Base-by-base conservation (phyloP, 345 rosid genomes). In the Carallia pectinifolia region DNA sequence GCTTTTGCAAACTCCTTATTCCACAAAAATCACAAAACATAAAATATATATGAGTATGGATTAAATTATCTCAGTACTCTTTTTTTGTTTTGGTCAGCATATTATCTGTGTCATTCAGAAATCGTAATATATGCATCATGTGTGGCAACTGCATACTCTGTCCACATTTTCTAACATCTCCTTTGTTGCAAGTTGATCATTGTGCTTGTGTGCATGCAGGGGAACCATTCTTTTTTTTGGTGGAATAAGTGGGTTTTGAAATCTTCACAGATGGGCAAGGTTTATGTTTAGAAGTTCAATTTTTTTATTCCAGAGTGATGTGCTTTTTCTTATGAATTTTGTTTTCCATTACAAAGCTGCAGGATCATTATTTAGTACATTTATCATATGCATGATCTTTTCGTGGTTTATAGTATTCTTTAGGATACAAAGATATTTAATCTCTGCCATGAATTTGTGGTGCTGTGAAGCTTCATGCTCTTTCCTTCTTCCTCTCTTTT, bases 221-320 rank as follows among this genome's bases (percentile, higher is more conserved):
- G 56, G 93, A 94, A 74, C 88, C 91, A 36, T 91, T 84, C 78
- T 94, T 91, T 69, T 76, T 88, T 65, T 87, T 17, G 97, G 91
- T 79, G 82, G 92, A 74, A 71, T 82, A 69, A 84, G 71, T 64
- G 96, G 97, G 77, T 94, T 85, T 79, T 91, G 98, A 97, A 94
- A 94, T 79, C 81, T 90, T 73, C 80, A 88, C 81, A 91, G 88
- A 83, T 94, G 97, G 98, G 98, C 88, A 80, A 81, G 77, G 66
- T 65, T 64, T 66, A 31, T 62, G 29, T 23, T 40, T 36, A 7
- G 30, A 17, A 30, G 34, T 29, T 50, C 7, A 16, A 52, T 16
- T 9, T 54, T 54, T 15, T 23, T 7, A n/a, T 54, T n/a, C 10
- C 27, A 18, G 2, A 39, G 12, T 8, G 47, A 10, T 54, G 1